Conservation (phyloP, 2,329 filamentous ascomycete genomes). For the Ilyonectria mors-panacis region DNA sequence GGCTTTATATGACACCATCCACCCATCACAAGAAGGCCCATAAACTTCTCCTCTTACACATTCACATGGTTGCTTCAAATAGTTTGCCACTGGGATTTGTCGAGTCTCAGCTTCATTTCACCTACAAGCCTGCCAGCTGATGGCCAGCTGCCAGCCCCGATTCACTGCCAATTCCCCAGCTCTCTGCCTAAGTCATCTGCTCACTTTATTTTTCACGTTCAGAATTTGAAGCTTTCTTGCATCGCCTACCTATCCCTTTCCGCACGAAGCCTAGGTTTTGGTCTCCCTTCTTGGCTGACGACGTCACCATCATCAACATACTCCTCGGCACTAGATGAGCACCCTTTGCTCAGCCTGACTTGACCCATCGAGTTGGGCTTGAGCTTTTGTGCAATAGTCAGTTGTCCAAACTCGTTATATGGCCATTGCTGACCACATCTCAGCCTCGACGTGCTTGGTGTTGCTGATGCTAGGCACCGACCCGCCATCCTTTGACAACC, state of each 20-base stretch:
- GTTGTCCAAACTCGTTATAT: not conserved
- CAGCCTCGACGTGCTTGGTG: constrained; percentile 1
- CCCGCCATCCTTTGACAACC: not conserved
- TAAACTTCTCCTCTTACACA: not conserved
- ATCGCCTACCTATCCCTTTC: not conserved
- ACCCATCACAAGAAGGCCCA: not conserved
- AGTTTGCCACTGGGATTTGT: not conserved
- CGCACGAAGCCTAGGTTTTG: not conserved
- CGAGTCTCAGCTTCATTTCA: not conserved
- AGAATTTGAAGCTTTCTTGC: not conserved
- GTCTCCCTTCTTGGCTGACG: constrained; percentile 1
- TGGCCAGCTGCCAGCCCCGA: constrained; percentile 3
- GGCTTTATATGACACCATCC: not conserved
- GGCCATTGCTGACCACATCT: not conserved
- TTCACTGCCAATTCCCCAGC: constrained; percentile 2
- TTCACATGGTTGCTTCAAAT: not conserved
- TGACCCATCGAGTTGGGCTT: not conserved
- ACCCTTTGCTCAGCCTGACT: not conserved
- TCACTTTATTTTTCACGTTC: not conserved
- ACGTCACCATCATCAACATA: not conserved
- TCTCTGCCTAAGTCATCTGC: not conserved
- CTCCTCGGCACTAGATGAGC: not conserved
- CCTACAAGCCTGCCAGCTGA: constrained; percentile 2
- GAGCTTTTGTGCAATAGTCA: not conserved
- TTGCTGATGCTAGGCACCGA: not conserved